These are phyloP conservation scores for Dothistroma septosporum DNA, from an alignment of 2,329 filamentous ascomycete species.

Conservation along the genomic window DNA sequence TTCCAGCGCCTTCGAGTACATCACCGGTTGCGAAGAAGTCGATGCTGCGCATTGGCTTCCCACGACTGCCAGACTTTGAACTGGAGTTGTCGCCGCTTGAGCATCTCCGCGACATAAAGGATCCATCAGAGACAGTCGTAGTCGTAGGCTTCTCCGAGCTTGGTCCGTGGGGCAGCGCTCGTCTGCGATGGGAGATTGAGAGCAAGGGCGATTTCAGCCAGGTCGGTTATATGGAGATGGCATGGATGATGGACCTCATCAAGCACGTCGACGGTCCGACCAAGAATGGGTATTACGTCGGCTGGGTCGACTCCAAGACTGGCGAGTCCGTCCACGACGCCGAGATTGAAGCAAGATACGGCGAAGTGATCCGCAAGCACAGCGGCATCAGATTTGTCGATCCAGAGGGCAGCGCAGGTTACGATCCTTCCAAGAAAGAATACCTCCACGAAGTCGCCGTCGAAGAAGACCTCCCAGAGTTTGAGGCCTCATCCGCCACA, in stretches of 20 bases:
- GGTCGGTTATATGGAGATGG: conserved; percentile 98
- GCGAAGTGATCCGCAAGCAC: conserved; percentile 94
- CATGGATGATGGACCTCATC: conserved; percentile 99
- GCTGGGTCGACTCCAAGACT: conserved; percentile 92
- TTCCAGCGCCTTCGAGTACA: conserved; percentile 89
- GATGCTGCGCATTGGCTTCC: conserved; percentile 98
- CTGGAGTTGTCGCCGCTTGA: conserved; percentile 84
- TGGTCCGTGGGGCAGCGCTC: conserved; percentile 96
- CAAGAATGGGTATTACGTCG: conserved; percentile 94
- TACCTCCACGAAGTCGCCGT: conserved; percentile 96
- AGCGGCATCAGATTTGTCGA: conserved; percentile 96
- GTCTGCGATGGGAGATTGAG: conserved; percentile 99
- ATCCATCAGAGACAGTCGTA: conserved; percentile 95
- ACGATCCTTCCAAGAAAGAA: conserved; percentile 98
- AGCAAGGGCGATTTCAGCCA: conserved; percentile 93
- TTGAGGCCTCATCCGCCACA: conserved; percentile 95
- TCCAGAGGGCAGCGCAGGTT: conserved; percentile 92
- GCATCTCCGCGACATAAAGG: conserved; percentile 93
- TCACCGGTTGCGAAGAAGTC: conserved; percentile 90
- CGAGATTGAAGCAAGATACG: conserved; percentile 94
- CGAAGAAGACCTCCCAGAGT: conserved; percentile 92
- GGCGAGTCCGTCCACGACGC: conserved; percentile 96
- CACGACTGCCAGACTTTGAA: conserved; percentile 85
- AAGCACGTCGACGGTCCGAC: conserved; percentile 96
- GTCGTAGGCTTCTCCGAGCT: conserved; percentile 95